Conservation (phyloP, 1,284 basidiomycete genomes). For the Sporisorium reilianum region DNA sequence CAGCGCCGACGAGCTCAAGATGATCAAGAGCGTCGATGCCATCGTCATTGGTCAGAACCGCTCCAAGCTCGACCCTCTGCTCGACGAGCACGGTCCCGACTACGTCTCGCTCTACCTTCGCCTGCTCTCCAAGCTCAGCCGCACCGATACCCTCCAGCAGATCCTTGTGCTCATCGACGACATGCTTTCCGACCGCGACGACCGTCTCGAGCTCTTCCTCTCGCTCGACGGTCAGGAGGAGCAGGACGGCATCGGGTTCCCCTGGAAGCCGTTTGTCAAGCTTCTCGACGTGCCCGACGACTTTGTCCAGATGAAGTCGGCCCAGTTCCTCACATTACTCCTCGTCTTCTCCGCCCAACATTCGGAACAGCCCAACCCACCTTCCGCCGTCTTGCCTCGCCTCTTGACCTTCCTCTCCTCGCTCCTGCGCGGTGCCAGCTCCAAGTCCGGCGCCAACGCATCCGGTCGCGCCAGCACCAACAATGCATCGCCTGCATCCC, state of each 20-base stretch:
- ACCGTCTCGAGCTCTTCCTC: constrained; percentile 67
- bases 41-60: constrained; percentile 96
- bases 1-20: constrained; percentile 86
- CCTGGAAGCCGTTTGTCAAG: constrained; percentile 84
- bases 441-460: constrained; percentile 19
- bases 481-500: constrained; percentile 29
- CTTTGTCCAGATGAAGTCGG: constrained; percentile 88
- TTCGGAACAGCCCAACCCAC: constrained; percentile 40
- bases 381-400: constrained; percentile 38
- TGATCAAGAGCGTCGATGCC: constrained; percentile 76
- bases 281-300: constrained; percentile 88
- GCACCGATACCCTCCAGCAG: constrained; percentile 93
- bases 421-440: constrained; percentile 35
- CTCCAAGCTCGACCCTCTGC: constrained; percentile 82
- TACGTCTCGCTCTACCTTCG: constrained; percentile 91
- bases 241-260: constrained; percentile 76
- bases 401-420: constrained; percentile 51
- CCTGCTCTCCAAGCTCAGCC: constrained; percentile 89
- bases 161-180: constrained; percentile 91
- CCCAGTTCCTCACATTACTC: constrained; percentile 88
- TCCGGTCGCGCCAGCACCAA: constrained; percentile 1
- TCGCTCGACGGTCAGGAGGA: constrained; percentile 46
- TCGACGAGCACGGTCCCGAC: constrained; percentile 64
- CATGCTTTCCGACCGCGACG: constrained; percentile 78
- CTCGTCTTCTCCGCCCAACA: constrained; percentile 70